phyloP scores from a whole-genome alignment of 345 rosid genomes.

The Erysimum cheiranthoides region DNA sequence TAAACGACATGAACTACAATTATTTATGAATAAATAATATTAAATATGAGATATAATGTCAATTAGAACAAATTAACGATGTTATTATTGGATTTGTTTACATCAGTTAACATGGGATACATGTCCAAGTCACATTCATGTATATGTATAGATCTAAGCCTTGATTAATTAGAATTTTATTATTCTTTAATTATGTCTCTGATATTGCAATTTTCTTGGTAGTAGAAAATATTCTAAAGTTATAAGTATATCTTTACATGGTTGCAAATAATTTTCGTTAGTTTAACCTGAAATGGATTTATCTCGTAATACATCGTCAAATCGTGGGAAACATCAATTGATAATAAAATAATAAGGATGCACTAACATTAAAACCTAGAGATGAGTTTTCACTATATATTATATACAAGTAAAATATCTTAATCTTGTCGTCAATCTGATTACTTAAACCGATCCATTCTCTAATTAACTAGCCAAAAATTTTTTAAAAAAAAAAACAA shows the following conservation, averaged over 20 bases:
- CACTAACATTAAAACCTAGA: constrained; percentile 24
- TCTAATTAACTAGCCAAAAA: background rate
- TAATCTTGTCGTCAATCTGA: background rate
- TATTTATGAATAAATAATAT: no score
- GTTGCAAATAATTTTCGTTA: background rate
- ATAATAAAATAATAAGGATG: background rate
- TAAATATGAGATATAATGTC: no score
- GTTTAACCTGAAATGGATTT: background rate
- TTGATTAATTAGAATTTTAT: background rate
- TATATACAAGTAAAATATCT: background rate
- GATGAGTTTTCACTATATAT: background rate
- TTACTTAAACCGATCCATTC: constrained; percentile 24
- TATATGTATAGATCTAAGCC: constrained; percentile 6
- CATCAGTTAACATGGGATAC: background rate
- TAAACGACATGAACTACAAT: no score
- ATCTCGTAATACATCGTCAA: background rate
- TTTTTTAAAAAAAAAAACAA: background rate
- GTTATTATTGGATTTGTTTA: no score
- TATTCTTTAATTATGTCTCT: constrained; percentile 1
- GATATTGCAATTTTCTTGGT: constrained; percentile 19
- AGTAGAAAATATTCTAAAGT: background rate
- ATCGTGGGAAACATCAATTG: constrained; percentile 3
- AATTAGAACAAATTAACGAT: no score
- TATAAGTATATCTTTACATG: background rate
- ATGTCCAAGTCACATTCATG: constrained; percentile 27